Base-by-base conservation (phyloP, 2,329 filamentous ascomycete species). In the Teratosphaeria epicoccoides region DNA sequence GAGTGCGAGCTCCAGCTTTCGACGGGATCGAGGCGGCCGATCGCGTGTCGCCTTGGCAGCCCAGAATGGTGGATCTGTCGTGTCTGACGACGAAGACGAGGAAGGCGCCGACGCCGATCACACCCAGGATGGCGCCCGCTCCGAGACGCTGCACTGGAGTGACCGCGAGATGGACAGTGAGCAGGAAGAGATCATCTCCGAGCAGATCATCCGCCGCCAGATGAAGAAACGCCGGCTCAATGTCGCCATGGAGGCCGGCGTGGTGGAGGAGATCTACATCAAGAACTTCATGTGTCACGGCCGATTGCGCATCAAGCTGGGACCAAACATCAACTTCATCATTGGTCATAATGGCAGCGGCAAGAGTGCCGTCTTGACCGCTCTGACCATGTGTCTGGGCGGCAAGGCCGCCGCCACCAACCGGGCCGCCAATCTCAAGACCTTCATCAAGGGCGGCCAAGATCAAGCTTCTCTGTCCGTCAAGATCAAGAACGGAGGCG, bases 321-420 rank as follows among this genome's bases (percentile, higher is more conserved):
- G 93, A 0, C 93, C 93, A 0, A 74, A 96, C 33, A 94, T 98
- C 68, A 98, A 98, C 70, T 98, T 98, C 70, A 90, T 98, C 55
- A 90, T 96, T 51, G 93, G 93, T 14, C 89, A 95, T 68, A 98
- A 98, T 66, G 93, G 93, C 26, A 97, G 91, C 66, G 93, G 93
- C 29, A 98, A 98, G 73, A 98, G 93, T 67, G 93, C 93, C 2
- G 85, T 97, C 12, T 73, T 98, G 24, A 97, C 93, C 0, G 93
- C 89, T 4, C 81, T 98, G 57, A 95, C 89, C 0, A 77, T 98
- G 28, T 97, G 93, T 63, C 76, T 98, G n/a, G 93, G 93, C 54
- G 91, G 87, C 20, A 97, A 96, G 68, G 90, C 93, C 1, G 88
- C 88, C 50, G 82, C 87, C 14, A 97, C 93, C 3, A 97, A 97